Conservation (phyloP, 441 rosid genomes). For the Adansonia rubrostipa region DNA sequence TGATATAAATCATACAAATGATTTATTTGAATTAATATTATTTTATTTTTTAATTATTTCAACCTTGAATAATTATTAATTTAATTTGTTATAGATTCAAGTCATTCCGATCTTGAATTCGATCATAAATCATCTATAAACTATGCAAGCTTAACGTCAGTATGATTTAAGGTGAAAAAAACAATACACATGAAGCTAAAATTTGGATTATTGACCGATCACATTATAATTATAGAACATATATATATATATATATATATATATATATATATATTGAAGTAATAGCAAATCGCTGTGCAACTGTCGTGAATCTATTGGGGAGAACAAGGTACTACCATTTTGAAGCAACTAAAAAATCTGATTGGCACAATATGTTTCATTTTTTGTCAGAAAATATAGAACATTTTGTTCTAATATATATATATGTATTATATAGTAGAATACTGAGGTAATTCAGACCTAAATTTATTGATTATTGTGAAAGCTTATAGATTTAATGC, state of each 20-base stretch:
- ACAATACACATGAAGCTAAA: conserved; percentile 3
- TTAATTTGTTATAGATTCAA: no score
- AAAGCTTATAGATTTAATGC: not conserved
- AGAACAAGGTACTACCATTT: not conserved
- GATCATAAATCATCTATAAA: no score
- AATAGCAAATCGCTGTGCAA: not conserved
- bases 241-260: no score
- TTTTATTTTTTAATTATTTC: not conserved
- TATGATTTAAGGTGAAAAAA: not conserved
- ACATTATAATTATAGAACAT: conserved; percentile 21
- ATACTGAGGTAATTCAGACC: conserved; percentile 1
- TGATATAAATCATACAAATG: no score
- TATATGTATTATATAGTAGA: not conserved
- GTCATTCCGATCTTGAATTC: no score
- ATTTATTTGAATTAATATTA: no score
- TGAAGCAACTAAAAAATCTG: not conserved
- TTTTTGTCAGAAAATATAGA: not conserved
- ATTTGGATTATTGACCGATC: conserved; percentile 24
- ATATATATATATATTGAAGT: not conserved
- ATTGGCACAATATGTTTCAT: not conserved
- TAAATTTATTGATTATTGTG: not conserved
- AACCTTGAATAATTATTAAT: no score
- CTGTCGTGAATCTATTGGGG: not conserved
- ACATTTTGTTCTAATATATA: not conserved
- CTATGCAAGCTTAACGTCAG: not conserved